phyloP scores from a whole-genome alignment of 2,329 filamentous ascomycete genomes.

The Blumeria graminis region DNA sequence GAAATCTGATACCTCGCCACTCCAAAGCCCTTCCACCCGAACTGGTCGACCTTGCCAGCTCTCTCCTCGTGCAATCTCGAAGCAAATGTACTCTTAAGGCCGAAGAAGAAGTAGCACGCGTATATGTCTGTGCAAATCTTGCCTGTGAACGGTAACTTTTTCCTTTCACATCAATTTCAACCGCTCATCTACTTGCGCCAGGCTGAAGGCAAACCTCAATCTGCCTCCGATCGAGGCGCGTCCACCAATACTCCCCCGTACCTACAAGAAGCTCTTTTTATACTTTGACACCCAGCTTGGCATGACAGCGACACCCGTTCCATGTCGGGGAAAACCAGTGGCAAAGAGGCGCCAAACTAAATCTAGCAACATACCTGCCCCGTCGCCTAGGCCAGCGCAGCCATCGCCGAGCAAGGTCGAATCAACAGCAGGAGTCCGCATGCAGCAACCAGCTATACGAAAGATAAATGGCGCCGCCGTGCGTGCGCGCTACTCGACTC shows the following conservation, averaged over 20 bases:
- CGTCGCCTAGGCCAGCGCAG: background rate
- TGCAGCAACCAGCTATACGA: too few relatives aligned
- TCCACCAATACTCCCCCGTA: slow-evolving; percentile 52
- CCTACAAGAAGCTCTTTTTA: slow-evolving; percentile 64
- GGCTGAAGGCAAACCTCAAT: slow-evolving; percentile 51
- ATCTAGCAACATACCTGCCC: background rate
- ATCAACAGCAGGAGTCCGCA: slow-evolving; percentile 17
- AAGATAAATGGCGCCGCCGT: too few relatives aligned
- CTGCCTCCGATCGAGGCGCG: slow-evolving; percentile 53
- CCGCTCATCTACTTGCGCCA: slow-evolving; percentile 15
- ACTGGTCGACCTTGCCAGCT: slow-evolving; percentile 47
- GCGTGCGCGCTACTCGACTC: background rate
- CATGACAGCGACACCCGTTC: slow-evolving; percentile 9
- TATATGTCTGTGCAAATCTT: slow-evolving; percentile 67
- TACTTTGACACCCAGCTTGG: slow-evolving; percentile 56
- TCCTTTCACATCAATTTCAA: background rate
- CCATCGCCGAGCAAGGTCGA: slow-evolving; percentile 21
- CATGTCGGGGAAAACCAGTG: slow-evolving; percentile 1
- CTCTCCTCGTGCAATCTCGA: slow-evolving; percentile 58
- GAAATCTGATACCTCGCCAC: slow-evolving; percentile 51
- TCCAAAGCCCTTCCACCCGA: slow-evolving; percentile 39
- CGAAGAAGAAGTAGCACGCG: slow-evolving; percentile 69
- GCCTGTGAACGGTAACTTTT: slow-evolving; percentile 53
- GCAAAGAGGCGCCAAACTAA: background rate
- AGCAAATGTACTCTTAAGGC: slow-evolving; percentile 55